phyloP scores from a whole-genome alignment of 2,329 filamentous ascomycete genomes.

The Sclerotinia sclerotiorum region DNA sequence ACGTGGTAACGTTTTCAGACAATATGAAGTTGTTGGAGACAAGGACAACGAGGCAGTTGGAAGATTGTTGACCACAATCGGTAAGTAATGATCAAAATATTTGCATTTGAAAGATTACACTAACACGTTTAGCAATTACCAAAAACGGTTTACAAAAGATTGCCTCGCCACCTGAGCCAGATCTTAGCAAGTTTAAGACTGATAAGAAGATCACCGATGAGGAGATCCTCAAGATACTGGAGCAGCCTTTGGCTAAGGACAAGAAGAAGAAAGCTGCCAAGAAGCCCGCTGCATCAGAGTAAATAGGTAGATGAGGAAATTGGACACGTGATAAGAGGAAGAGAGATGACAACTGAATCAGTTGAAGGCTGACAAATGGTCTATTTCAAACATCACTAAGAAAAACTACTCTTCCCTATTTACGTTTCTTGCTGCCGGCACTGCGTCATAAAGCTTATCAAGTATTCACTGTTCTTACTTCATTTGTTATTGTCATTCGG shows the following conservation, averaged over 20 bases:
- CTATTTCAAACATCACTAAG: conserved; percentile 5
- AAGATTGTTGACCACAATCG: conserved; percentile 85
- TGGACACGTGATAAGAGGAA: conserved; percentile 35
- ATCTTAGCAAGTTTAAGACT: conserved; percentile 81
- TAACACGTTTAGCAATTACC: conserved; percentile 69
- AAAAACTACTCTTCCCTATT: conserved; percentile 12
- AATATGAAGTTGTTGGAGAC: conserved; percentile 95
- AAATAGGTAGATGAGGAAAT: conserved; percentile 42
- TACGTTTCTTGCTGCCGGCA: conserved; percentile 30
- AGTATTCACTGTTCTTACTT: conserved; percentile 12
- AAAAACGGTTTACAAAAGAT: conserved; percentile 95
- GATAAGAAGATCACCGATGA: conserved; percentile 98
- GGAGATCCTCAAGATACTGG: conserved; percentile 91
- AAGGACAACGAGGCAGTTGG: conserved; percentile 85
- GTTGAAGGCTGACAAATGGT: conserved; percentile 7
- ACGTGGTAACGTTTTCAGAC: conserved; percentile 84
- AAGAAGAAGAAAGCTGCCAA: conserved; percentile 56
- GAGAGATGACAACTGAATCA: conserved; percentile 5
- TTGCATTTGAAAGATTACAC: conserved; percentile 33
- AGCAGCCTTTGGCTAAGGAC: conserved; percentile 80
- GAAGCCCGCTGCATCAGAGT: conserved; percentile 40
- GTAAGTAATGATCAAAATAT: conserved; percentile 56
- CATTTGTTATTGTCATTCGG: conserved; percentile 11
- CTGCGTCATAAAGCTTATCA: conserved; percentile 19
- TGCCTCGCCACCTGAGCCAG: conserved; percentile 70